These are phyloP conservation scores for Coprinellus aureogranulatus DNA, from an alignment of 768 basidiomycete species.

Conservation along the genomic window DNA sequence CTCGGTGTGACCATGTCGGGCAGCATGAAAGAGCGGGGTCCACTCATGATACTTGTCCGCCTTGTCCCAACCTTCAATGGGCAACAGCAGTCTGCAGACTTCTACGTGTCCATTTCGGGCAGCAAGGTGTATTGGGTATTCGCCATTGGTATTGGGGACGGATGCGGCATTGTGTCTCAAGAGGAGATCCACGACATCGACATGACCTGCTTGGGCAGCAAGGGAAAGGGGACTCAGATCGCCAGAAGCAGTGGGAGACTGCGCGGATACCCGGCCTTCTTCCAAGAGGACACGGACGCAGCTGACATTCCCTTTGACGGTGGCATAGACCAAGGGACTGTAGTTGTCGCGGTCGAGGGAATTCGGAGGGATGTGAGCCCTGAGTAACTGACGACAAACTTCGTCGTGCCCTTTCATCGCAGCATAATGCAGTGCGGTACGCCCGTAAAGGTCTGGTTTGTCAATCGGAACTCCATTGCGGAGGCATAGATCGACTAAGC, in stretches of 20 bases:
- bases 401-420: conserved; percentile 85
- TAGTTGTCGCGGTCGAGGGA: conserved; percentile 90
- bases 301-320: conserved; percentile 76
- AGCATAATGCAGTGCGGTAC: conserved; percentile 92
- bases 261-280: conserved; percentile 63
- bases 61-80: conserved; percentile 75
- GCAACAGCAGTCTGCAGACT: conserved; percentile 76
- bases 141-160: conserved; percentile 88
- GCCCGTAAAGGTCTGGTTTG: conserved; percentile 85
- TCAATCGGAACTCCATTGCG: conserved; percentile 66
- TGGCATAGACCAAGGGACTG: conserved; percentile 91
- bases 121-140: conserved; percentile 95
- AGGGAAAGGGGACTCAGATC: conserved; percentile 87
- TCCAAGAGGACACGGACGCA: conserved; percentile 83
- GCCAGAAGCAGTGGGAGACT: conserved; percentile 53
- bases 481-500: conserved; percentile 80
- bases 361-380: conserved; percentile 62
- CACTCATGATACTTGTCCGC: conserved; percentile 98
- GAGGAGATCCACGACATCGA: conserved; percentile 76
- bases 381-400: conserved; percentile 74
- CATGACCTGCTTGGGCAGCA: conserved; percentile 86
- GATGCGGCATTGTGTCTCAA: conserved; percentile 75
- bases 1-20: conserved; percentile 77
- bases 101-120: conserved; percentile 87
- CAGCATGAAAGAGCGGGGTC: conserved; percentile 96